Base-by-base conservation (phyloP, 225 moss, liverwort and hornwort species). In the Lunularia cruciata region DNA sequence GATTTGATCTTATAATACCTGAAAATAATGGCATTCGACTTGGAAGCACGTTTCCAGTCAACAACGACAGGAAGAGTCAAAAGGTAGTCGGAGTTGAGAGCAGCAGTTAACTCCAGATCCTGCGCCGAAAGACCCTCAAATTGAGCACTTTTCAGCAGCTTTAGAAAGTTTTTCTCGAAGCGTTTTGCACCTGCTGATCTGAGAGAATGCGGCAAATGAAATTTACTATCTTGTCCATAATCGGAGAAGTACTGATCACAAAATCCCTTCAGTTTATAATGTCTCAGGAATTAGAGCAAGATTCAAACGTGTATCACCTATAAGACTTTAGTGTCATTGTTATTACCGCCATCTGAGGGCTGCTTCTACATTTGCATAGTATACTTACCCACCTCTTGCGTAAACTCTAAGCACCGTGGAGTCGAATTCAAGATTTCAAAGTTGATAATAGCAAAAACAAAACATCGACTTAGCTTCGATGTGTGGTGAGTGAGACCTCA, bases 11-110 rank as follows among this genome's bases (percentile, higher is more conserved):
- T n/a, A n/a, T n/a, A n/a, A n/a, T n/a, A 76, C 60, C 87, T 91
- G 67, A 87, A 94, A 32, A 91, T 77, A 74, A 86, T 87, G 15
- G 85, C 87, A 60, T 89, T 86, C 8, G 91, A 86, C 47, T 83
- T 80, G 1, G 89, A 79, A 42, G 94, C 83, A n/a, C 84, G 84
- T 54, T 86, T 83, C 94, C 94, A 94, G 65, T 94, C 91, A 1
- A 94, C 94, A 52, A 88, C 91, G 43, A 94, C 87, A 5, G 94
- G 94, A 47, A 91, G 71, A 8, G 91, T 83, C 67, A 94, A 79
- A 39, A 94, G 91, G 57, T 94, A 94, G 57, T 94, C 91, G 2
- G 91, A 85, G 72, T 94, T 94, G 52, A 91, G 83, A 26, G 89
- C 91, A 51, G 87, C 88, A 0, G 67, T 89, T 26, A 94, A 73